A percentile compares a stretch with the other conserved stretches of the same genome.
These are phyloP conservation scores for Gyromitra esculenta DNA, from an alignment of 2,329 filamentous ascomycete genomes.

Conservation along the genomic window DNA sequence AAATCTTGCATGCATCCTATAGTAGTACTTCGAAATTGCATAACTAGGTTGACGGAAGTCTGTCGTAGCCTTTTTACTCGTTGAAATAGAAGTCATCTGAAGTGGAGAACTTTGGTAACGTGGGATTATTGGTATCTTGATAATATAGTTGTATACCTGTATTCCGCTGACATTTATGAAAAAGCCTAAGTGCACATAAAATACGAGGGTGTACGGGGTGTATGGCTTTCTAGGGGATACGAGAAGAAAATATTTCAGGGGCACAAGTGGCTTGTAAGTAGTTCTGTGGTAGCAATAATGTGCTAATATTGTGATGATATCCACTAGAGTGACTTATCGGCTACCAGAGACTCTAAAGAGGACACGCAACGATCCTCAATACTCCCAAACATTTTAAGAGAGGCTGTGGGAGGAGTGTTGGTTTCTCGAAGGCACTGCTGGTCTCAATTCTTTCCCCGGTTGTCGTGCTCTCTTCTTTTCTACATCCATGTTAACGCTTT, in stretches of 20 bases:
- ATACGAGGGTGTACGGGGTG: background rate
- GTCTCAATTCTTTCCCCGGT: background rate
- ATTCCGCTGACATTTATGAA: background rate
- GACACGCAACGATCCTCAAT: background rate
- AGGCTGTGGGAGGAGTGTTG: background rate
- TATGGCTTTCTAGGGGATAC: background rate
- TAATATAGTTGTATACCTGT: too few species aligned
- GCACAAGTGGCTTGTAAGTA: background rate
- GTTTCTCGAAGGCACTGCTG: background rate
- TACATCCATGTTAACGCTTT: too few species aligned
- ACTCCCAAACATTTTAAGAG: background rate
- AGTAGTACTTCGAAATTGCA: background rate
- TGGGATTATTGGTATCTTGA: background rate
- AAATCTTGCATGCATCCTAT: constrained; percentile 2
- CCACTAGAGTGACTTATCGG: background rate
- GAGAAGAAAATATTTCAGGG: background rate
- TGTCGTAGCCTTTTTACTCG: background rate
- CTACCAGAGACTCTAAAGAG: background rate
- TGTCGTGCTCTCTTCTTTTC: background rate
- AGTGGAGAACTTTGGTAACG: background rate
- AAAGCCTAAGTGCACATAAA: background rate
- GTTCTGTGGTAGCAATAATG: background rate
- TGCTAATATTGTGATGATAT: background rate
- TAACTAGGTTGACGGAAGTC: background rate
- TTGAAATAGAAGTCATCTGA: background rate